A percentile compares a stretch with the other conserved stretches of the same genome.
Conservation (phyloP, 2,329 filamentous ascomycete species). For the Aureobasidium namibiae region DNA sequence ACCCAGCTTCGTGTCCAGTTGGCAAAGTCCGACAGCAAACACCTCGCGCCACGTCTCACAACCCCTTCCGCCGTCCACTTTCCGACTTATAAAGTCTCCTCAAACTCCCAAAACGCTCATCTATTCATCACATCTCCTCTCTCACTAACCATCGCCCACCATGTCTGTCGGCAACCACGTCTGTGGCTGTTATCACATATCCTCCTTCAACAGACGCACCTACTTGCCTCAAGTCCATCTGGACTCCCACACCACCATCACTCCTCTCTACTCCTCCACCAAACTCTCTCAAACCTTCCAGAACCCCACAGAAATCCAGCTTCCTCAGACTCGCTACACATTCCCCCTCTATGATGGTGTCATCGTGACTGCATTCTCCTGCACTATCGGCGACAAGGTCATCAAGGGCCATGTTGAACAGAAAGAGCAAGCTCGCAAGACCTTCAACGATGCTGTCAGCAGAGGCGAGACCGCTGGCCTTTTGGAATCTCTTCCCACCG, state of each 20-base stretch:
- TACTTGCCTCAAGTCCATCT: constrained; percentile 54
- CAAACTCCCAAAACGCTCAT: not conserved
- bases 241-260: constrained; percentile 52
- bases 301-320: constrained; percentile 44
- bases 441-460: constrained; percentile 51
- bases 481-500: constrained; percentile 54
- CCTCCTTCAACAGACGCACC: constrained; percentile 13
- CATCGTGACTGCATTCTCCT: constrained; percentile 59
- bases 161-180: constrained; percentile 17
- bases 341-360: constrained; percentile 69
- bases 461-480: constrained; percentile 56
- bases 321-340: constrained; percentile 53
- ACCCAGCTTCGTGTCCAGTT: not conserved
- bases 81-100: not conserved
- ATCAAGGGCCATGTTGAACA: constrained; percentile 61
- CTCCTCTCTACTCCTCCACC: constrained; percentile 47
- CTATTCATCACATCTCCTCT: not conserved
- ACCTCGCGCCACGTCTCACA: not conserved
- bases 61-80: too few species aligned
- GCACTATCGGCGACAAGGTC: constrained; percentile 51
- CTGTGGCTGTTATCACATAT: constrained; percentile 24
- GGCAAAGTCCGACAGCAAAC: not conserved
- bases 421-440: constrained; percentile 50
- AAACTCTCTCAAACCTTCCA: constrained; percentile 51
- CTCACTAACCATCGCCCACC: too few species aligned